Conservation (phyloP, 2,329 filamentous ascomycete genomes). For the Curvularia lunata region DNA sequence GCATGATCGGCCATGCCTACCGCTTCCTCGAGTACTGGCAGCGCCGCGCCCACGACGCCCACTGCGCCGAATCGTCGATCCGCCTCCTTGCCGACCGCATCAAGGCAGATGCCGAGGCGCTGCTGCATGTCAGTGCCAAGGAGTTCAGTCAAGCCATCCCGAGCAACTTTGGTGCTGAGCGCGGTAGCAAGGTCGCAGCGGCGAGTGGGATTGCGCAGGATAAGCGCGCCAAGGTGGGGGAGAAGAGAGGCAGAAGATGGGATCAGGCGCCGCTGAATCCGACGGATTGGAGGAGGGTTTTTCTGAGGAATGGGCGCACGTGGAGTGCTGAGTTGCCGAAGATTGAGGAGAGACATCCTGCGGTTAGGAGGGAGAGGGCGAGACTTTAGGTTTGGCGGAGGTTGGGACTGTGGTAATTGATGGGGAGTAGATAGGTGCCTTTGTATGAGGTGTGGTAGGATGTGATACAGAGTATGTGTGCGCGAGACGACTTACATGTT, state of each 20-base stretch:
- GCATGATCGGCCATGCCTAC: conserved; percentile 26
- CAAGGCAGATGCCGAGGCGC: conserved; percentile 22
- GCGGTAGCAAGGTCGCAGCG: conserved; percentile 18
- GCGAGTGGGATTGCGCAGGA: conserved; percentile 22
- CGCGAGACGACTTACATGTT: too few species aligned
- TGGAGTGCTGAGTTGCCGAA: conserved; percentile 20
- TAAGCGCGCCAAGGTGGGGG: conserved; percentile 14
- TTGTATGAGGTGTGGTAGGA: neutral
- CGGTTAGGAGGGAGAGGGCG: conserved; percentile 1
- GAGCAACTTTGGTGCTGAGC: conserved; percentile 25
- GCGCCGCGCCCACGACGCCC: conserved; percentile 11
- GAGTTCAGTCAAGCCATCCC: conserved; percentile 27
- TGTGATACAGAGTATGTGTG: too few species aligned
- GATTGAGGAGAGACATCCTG: conserved; percentile 17
- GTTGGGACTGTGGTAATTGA: neutral
- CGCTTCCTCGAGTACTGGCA: conserved; percentile 26
- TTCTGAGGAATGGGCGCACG: conserved; percentile 22
- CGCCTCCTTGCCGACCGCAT: conserved; percentile 24
- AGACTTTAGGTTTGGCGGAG: neutral
- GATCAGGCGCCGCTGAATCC: conserved; percentile 23
- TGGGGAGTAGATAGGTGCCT: too few species aligned
- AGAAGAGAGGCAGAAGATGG: conserved; percentile 14
- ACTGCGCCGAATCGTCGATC: conserved; percentile 20
- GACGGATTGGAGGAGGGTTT: conserved; percentile 25
- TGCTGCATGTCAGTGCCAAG: conserved; percentile 26